Conservation (phyloP, 495 filamentous ascomycete genomes). For the Tuber umbilicatum region DNA sequence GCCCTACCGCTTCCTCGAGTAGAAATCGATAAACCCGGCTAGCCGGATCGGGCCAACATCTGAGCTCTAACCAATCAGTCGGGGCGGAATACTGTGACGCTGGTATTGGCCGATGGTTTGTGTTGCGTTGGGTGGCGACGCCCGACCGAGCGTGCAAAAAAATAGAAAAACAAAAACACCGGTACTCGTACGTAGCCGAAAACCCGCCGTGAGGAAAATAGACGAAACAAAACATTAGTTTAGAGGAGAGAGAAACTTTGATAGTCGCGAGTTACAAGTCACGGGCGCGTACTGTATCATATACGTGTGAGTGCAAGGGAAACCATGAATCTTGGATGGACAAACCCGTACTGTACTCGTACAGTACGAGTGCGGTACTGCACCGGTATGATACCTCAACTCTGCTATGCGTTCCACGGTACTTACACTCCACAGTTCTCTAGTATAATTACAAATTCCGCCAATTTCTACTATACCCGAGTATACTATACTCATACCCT, state of each 20-base stretch:
- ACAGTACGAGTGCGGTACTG: not conserved
- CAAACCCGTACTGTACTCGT: not conserved
- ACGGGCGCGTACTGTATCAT: not conserved
- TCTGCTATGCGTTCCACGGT: not conserved
- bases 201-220: not conserved
- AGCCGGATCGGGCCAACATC: not conserved
- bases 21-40: not conserved
- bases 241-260: not conserved
- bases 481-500: not conserved
- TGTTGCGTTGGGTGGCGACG: not conserved
- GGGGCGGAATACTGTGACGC: not conserved
- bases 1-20: constrained; percentile 2
- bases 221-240: not conserved
- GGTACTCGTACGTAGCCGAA: not conserved
- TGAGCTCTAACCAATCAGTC: not conserved
- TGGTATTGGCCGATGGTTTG: not conserved
- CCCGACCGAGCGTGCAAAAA: not conserved
- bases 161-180: not conserved
- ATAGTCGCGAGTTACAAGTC: not conserved
- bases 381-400: not conserved
- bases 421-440: not conserved
- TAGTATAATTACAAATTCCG: not conserved
- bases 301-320: not conserved
- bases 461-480: not conserved
- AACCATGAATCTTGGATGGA: not conserved